Evolutionary conservation across 1,139 yeast species (phyloP).

Genomic region (Candida sanyaensis): DNA sequence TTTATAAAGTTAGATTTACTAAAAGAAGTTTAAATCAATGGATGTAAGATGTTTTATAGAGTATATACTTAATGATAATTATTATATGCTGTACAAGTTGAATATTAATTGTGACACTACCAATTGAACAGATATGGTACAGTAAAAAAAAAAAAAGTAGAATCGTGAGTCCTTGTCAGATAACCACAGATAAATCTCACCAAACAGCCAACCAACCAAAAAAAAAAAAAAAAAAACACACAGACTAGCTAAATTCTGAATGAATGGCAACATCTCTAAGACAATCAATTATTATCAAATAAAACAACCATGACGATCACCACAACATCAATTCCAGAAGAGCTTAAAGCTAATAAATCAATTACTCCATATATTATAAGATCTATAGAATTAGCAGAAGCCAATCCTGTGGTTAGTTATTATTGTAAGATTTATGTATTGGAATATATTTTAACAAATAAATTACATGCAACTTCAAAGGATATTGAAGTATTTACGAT

Average conservation of each 20-base stretch:
- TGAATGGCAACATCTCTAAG: not conserved
- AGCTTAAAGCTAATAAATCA: constrained; percentile 33
- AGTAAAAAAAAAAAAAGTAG: no score
- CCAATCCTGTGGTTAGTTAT: constrained; percentile 58
- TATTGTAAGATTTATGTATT: constrained; percentile 64
- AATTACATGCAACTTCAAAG: constrained; percentile 54
- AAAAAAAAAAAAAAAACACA: no score
- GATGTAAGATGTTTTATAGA: constrained; percentile 7
- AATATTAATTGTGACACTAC: not conserved
- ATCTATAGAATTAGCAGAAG: constrained; percentile 49
- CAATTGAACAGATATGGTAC: not conserved
- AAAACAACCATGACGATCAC: constrained; percentile 15
- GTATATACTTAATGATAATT: no score
- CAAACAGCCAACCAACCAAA: no score
- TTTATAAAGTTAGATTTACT: constrained; percentile 16
- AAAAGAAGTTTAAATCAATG: constrained; percentile 11
- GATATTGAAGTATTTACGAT: constrained; percentile 61
- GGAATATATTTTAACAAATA: constrained; percentile 60
- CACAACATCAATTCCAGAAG: constrained; percentile 26
- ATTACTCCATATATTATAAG: constrained; percentile 49
- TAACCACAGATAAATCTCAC: no score
- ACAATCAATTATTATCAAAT: not conserved
- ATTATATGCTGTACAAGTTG: not conserved
- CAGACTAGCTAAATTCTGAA: no score
- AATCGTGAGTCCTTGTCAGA: not conserved